phyloP scores from a whole-genome alignment of 2,329 filamentous ascomycete genomes.

The Diaporthe sp. region DNA sequence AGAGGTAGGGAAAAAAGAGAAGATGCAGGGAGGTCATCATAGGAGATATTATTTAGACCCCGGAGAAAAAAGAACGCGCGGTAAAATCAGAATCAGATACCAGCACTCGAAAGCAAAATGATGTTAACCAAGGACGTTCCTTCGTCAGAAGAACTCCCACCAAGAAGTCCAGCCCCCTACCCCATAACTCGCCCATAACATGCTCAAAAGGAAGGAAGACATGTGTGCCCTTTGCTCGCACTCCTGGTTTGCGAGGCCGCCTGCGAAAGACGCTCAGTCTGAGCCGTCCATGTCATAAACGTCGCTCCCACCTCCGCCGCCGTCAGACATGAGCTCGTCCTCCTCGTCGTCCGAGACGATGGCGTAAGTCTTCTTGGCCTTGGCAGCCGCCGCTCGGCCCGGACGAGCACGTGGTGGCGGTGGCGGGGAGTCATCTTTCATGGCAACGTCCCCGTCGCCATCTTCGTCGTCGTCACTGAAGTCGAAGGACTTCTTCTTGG shows the following conservation, averaged over 20 bases:
- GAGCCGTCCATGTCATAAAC: slow-evolving; percentile 57
- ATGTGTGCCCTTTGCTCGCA: not conserved
- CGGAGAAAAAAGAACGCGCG: not conserved
- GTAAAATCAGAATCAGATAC: slow-evolving; percentile 15
- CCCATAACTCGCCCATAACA: slow-evolving; percentile 20
- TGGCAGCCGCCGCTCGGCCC: slow-evolving; percentile 57
- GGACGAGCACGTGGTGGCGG: slow-evolving; percentile 53
- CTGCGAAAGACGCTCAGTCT: slow-evolving; percentile 24
- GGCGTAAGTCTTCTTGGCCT: slow-evolving; percentile 50
- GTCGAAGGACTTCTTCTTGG: slow-evolving; percentile 51
- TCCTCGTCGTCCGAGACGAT: slow-evolving; percentile 55
- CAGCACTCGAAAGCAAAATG: not conserved
- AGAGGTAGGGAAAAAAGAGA: not conserved
- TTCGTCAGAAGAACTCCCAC: not conserved
- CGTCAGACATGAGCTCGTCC: slow-evolving; percentile 49
- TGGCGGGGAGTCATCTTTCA: slow-evolving; percentile 46
- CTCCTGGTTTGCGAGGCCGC: not conserved
- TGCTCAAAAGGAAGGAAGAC: slow-evolving; percentile 13
- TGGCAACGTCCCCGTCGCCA: slow-evolving; percentile 48
- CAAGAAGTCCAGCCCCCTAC: not conserved
- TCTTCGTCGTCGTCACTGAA: slow-evolving; percentile 53
- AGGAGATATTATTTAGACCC: slow-evolving; percentile 28
- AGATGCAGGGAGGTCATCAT: slow-evolving; percentile 14
- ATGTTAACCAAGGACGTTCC: not conserved
- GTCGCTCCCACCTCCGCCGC: slow-evolving; percentile 51